phyloP scores from a whole-genome alignment of 805 yeast species.

The Teunomyces panamensis region DNA sequence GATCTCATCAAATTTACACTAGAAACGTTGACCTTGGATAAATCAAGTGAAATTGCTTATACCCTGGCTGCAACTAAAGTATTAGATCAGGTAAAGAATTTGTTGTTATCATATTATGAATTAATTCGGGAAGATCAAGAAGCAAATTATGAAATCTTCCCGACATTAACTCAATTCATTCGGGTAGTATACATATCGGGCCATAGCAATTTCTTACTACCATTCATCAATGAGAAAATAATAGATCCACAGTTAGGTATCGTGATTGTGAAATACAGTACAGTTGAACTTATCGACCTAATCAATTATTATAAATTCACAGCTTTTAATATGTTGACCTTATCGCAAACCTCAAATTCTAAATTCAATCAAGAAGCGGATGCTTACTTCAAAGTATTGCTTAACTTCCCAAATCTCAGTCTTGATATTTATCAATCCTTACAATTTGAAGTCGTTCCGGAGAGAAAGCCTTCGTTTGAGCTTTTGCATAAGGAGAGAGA shows the following conservation, averaged over 20 bases:
- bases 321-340: conserved; percentile 24
- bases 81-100: conserved; percentile 4
- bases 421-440: conserved; percentile 7
- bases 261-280: conserved; percentile 10
- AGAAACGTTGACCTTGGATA: conserved; percentile 6
- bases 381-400: conserved; percentile 21
- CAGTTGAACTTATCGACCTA: conserved; percentile 17
- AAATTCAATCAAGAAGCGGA: conserved; percentile 18
- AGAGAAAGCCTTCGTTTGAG: conserved; percentile 1
- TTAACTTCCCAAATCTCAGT: conserved; percentile 21
- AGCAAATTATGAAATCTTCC: conserved; percentile 9
- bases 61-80: background rate
- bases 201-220: conserved; percentile 12
- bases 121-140: conserved; percentile 11
- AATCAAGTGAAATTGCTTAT: background rate
- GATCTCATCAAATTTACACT: conserved; percentile 5
- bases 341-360: conserved; percentile 12
- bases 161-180: conserved; percentile 15
- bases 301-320: conserved; percentile 24
- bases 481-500: conserved; percentile 1
- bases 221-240: conserved; percentile 10
- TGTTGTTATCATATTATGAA: conserved; percentile 4
- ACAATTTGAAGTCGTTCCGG: background rate
- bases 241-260: conserved; percentile 21
- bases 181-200: conserved; percentile 17